These are phyloP conservation scores for Trichomonascaceae sp. DNA, from an alignment of 1,139 yeast species.

Conservation along the genomic window DNA sequence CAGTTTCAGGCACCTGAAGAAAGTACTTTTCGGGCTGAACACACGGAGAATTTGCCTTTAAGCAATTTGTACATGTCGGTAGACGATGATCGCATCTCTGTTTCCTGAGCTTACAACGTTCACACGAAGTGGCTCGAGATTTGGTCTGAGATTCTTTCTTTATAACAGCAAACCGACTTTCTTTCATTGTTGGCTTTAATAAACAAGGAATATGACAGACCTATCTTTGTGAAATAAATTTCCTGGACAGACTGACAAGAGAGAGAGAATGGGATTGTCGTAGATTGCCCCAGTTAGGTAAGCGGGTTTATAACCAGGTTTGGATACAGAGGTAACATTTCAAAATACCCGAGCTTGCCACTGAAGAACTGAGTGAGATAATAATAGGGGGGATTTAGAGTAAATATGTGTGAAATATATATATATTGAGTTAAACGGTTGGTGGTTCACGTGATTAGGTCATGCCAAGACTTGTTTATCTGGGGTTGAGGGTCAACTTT, in stretches of 20 bases:
- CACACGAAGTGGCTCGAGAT: conserved; percentile 26
- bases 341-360: not conserved
- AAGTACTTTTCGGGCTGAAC: conserved; percentile 52
- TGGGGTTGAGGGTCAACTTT: not conserved
- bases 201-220: too few relatives aligned
- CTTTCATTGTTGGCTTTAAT: not conserved
- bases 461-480: not conserved
- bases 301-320: not conserved
- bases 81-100: conserved; percentile 50
- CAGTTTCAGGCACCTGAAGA: conserved; percentile 27
- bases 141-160: conserved; percentile 13
- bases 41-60: conserved; percentile 52
- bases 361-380: not conserved
- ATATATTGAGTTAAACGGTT: too few relatives aligned
- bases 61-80: conserved; percentile 57
- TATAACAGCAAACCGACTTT: not conserved
- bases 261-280: not conserved
- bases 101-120: conserved; percentile 26
- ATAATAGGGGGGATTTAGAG: not conserved
- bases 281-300: not conserved
- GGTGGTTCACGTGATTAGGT: too few relatives aligned
- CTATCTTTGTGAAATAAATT: too few relatives aligned
- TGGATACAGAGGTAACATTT: not conserved
- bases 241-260: too few relatives aligned
- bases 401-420: too few relatives aligned